Evolutionary conservation across 2,329 filamentous ascomycete species (phyloP), one percentile per base, ranked within the genome.

Genomic region (Colletotrichum sidae): DNA sequence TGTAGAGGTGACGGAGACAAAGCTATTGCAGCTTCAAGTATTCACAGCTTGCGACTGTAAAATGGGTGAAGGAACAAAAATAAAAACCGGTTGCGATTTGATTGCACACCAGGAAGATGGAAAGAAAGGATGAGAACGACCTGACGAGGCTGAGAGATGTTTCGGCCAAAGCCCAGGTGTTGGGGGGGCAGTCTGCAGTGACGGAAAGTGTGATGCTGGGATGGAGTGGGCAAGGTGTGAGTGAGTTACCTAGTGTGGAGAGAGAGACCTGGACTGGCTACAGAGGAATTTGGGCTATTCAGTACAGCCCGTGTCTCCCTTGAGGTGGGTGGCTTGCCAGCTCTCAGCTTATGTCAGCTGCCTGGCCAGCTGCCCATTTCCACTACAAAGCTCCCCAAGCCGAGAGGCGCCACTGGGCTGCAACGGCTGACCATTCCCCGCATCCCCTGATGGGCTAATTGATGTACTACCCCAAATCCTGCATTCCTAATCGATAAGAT

Each of bases 191-290:
- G 52, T 53, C 52, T 63, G 47, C 59, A 66, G 63, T 66, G 63
- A 66, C 58, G 53, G 63, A 63, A 66, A 63, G 63, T 66, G 59
- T 41, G 58, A 66, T 59, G 57, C 41, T 39, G 38, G 55, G 17
- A 50, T 42, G 15, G 56, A 45, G 51, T 63, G 58, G 58, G 49
- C 58, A 66, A 52, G 41, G 52, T 63, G 52, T 49, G 60, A 59
- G 47, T 41, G 44, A 50, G 37, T 25, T 25, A 25, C 25, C 25
- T 25, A 25, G 25, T 25, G 25, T 25, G 25, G 25, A 25, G 25
- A 25, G 25, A 25, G 25, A 25, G 25, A 4, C 25, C 4, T 25
- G 25, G 25, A 25, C 25, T 25, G 25, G 25, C 4, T 25, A 25
- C 25, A 25, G 25, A 25, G 25, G 25, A 5, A 25, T 25, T 4